phyloP scores from a whole-genome alignment of 1,284 basidiomycete genomes.

The Melampsora americana region DNA sequence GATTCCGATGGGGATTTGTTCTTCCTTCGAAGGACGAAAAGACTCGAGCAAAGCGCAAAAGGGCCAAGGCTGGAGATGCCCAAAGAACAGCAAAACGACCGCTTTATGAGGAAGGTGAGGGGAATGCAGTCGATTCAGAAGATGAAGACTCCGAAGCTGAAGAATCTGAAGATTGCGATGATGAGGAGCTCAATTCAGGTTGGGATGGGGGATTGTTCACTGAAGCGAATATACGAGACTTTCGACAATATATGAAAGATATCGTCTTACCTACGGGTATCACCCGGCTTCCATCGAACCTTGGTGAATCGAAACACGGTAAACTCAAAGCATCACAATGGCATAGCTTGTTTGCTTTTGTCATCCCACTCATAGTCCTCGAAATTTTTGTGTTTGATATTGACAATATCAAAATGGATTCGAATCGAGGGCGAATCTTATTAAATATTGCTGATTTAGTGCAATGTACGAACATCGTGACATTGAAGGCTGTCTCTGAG shows the following conservation, averaged over 20 bases:
- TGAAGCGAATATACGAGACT: neutral
- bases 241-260: slow-evolving; percentile 5
- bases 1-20: slow-evolving; percentile 20
- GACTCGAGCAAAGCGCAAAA: neutral
- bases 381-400: slow-evolving; percentile 9
- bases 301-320: neutral
- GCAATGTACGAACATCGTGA: neutral
- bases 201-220: neutral
- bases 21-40: neutral
- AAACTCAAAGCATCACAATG: slow-evolving; percentile 10
- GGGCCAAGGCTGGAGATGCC: neutral
- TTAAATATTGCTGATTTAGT: neutral
- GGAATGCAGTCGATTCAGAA: neutral
- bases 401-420: neutral
- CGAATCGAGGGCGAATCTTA: neutral
- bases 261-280: slow-evolving; percentile 4
- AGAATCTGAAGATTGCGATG: slow-evolving; percentile 15
- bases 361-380: neutral
- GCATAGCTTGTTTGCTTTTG: neutral
- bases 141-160: neutral
- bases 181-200: slow-evolving; percentile 1
- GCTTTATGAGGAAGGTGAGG: neutral
- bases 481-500: neutral
- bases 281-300: neutral
- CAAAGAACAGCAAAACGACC: too few species aligned